Evolutionary conservation across 1,284 basidiomycete genomes (phyloP), one percentile per base, ranked within the genome.

Genomic region (Sanghuangporus baumii): DNA sequence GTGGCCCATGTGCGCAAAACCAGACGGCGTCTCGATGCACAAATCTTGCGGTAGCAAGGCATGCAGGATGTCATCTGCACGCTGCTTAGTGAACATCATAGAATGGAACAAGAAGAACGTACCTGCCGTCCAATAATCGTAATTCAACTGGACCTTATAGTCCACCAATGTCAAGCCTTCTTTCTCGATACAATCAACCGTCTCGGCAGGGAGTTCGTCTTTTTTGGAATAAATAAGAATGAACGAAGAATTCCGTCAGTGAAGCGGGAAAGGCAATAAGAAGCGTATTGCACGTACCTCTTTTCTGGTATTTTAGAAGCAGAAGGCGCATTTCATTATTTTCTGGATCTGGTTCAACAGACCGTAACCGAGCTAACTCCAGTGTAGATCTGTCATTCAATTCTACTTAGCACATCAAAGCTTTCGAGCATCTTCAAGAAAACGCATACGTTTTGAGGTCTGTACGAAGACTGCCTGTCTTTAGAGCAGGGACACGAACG

Each of bases 1-100:
- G 74, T 99, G 97, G 0, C 97, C 96, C 1, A 88, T 91, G 62
- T 86, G 83, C 9, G 96, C 89, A 75, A 95, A 99, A 0, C 93
- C 91, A 0, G 87, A 86, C 0, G 96, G 96, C 1, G 92, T 86
- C 47, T 89, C 90, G 55, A 90, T 86, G 20, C 84, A 79, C 1
- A 95, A 78, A 18, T 87, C 80, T 64, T 87, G 80, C 0, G 95
- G 95, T 12, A 98, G 79, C 52, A 94, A 81, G 6, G 89, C 80
- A 60, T 88, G 81, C 7, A 98, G 76, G 52, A 97, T 88, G 55
- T 96, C 90, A 70, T 93, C 94, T 66, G 26, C 9, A 20, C 6
- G 26, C 11, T 9, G 2, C 40, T 43, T 18, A 47, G 41, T 36
- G 12, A 2, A 40, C 16, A 48, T 38, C 46, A 51, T 43, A 43